These are phyloP conservation scores for Seiridium unicorne DNA, from an alignment of 2,329 filamentous ascomycete genomes.

Conservation along the genomic window DNA sequence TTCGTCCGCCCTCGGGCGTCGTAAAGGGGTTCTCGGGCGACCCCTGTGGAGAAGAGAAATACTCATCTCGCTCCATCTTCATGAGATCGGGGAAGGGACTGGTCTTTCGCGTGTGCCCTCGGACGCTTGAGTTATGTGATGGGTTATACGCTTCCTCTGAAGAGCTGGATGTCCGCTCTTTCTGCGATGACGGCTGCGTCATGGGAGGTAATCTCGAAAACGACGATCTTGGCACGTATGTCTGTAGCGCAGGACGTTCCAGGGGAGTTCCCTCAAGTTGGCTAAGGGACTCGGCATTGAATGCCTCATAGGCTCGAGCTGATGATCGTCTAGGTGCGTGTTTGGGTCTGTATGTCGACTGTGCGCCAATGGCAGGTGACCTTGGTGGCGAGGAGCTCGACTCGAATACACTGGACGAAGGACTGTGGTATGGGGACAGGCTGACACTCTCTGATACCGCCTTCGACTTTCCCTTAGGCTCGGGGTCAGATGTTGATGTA, in stretches of 20 bases:
- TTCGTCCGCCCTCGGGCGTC: background rate
- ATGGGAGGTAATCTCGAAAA: slow-evolving; percentile 11
- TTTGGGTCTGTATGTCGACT: slow-evolving; percentile 20
- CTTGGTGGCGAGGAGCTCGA: slow-evolving; percentile 9
- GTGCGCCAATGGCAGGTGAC: slow-evolving; percentile 9
- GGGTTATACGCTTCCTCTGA: slow-evolving; percentile 9
- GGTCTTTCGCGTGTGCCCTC: background rate
- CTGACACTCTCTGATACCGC: slow-evolving; percentile 14
- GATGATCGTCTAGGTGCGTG: slow-evolving; percentile 15
- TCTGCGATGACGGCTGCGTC: background rate
- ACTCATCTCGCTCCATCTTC: background rate
- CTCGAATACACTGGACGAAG: slow-evolving; percentile 19
- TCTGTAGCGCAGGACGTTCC: slow-evolving; percentile 16
- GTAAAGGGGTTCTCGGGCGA: slow-evolving; percentile 5
- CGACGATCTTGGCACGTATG: slow-evolving; percentile 25
- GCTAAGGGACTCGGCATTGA: slow-evolving; percentile 12
- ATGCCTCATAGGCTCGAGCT: slow-evolving; percentile 11
- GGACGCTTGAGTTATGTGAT: background rate
- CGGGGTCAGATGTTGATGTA: slow-evolving; percentile 18
- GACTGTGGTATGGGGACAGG: slow-evolving; percentile 20
- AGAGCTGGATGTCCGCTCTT: slow-evolving; percentile 9
- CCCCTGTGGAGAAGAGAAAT: background rate
- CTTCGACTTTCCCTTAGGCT: slow-evolving; percentile 23
- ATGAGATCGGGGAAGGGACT: slow-evolving; percentile 1
- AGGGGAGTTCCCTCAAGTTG: slow-evolving; percentile 11